A percentile compares a stretch with the other conserved stretches of the same genome.
Conservation (phyloP, 148 eudicot genomes). For the Vaccinium corymbosum region DNA sequence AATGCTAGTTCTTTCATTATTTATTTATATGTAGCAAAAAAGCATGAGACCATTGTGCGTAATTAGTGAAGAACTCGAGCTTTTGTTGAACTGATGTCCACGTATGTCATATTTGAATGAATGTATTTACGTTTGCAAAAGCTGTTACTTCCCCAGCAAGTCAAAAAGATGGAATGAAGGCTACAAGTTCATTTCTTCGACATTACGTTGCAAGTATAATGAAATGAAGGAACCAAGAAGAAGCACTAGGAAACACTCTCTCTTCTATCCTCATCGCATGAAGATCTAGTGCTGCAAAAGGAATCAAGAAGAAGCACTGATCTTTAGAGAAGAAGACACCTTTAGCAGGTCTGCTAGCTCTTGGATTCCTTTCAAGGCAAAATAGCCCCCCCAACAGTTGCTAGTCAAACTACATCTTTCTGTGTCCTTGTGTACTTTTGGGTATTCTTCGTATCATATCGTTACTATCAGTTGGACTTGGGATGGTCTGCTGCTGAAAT, state of each 20-base stretch:
- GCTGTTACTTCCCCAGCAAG: background rate
- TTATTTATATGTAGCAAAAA: no score
- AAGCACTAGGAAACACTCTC: background rate
- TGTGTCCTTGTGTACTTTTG: background rate
- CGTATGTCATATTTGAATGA: background rate
- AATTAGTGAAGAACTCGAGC: background rate
- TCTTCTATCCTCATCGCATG: slow-evolving; percentile 65
- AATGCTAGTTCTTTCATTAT: no score
- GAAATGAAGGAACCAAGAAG: background rate
- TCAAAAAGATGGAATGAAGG: background rate
- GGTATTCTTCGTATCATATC: background rate
- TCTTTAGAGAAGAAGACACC: background rate
- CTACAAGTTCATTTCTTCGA: background rate
- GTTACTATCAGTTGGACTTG: background rate
- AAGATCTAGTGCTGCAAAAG: slow-evolving; percentile 53
- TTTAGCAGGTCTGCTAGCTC: no score
- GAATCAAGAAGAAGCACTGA: slow-evolving; percentile 80
- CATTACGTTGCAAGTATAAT: background rate
- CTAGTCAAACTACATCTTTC: background rate
- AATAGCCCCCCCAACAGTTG: background rate
- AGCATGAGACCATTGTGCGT: background rate
- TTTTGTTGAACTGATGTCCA: background rate
- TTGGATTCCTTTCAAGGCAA: no score
- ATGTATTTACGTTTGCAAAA: background rate
- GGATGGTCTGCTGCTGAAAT: background rate